A percentile compares a stretch with the other conserved stretches of the same genome.
phyloP scores from a whole-genome alignment of 192 early-diverging fungal genomes.

The Borealophlyctis nickersoniae region DNA sequence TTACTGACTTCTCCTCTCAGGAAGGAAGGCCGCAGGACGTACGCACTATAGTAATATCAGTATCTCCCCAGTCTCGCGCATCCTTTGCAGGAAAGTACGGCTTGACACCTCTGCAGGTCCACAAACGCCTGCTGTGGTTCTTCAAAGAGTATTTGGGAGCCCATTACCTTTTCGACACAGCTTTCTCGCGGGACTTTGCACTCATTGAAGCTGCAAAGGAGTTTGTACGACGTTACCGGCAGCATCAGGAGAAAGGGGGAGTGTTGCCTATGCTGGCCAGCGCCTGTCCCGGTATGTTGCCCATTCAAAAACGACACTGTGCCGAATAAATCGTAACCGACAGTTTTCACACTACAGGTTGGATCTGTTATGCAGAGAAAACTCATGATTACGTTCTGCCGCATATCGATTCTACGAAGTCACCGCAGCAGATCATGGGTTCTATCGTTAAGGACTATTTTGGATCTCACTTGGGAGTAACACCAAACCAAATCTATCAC shows the following conservation, averaged over 20 bases:
- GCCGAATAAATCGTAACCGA: constrained; percentile 13
- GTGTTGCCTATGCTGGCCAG: constrained; percentile 51
- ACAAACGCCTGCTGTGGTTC: constrained; percentile 66
- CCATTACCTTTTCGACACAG: constrained; percentile 83
- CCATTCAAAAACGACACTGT: not conserved
- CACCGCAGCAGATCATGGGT: constrained; percentile 98
- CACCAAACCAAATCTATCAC: constrained; percentile 83
- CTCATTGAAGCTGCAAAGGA: constrained; percentile 80
- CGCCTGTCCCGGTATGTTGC: constrained; percentile 55
- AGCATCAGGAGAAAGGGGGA: constrained; percentile 20
- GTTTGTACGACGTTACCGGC: constrained; percentile 75
- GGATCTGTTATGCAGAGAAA: constrained; percentile 99
- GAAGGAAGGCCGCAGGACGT: constrained; percentile 8
- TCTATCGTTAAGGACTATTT: constrained; percentile 84
- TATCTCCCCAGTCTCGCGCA: constrained; percentile 87
- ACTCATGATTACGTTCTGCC: constrained; percentile 88
- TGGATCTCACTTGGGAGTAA: constrained; percentile 56
- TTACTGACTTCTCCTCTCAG: not conserved
- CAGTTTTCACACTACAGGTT: too few relatives aligned
- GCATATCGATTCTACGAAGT: constrained; percentile 83
- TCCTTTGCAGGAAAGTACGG: constrained; percentile 86
- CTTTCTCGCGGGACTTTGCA: constrained; percentile 85
- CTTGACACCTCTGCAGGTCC: constrained; percentile 64
- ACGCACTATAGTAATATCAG: constrained; percentile 74
- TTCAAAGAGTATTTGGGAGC: constrained; percentile 75